These are phyloP conservation scores for Euryodendron excelsum DNA, from an alignment of 148 eudicot genomes.

Conservation along the genomic window DNA sequence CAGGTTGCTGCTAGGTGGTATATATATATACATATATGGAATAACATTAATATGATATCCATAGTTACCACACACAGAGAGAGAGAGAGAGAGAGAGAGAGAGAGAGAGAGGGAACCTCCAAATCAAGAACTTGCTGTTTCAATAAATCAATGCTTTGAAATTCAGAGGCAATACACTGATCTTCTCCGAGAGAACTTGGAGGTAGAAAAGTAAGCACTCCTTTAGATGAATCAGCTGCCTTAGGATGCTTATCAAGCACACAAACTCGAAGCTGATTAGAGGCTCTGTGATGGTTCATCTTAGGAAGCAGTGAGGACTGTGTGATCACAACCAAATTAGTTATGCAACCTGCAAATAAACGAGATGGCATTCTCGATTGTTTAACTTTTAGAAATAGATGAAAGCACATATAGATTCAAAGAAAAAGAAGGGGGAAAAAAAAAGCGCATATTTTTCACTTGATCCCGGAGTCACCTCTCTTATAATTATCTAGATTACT, in stretches of 20 bases:
- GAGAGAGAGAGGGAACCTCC: constrained; percentile 14
- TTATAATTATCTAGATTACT: too few relatives aligned
- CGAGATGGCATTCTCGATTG: not conserved
- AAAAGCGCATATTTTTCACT: too few relatives aligned
- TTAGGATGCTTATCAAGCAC: constrained; percentile 17
- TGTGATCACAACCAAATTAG: constrained; percentile 27
- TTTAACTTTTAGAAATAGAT: not conserved
- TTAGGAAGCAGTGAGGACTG: constrained; percentile 11
- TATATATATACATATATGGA: too few relatives aligned
- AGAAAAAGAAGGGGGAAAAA: not conserved
- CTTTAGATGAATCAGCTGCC: not conserved
- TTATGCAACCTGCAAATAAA: constrained; percentile 16
- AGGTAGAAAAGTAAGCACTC: constrained; percentile 1
- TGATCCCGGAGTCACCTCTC: not conserved
- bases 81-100: not conserved
- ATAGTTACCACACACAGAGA: not conserved
- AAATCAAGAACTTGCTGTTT: constrained; percentile 22
- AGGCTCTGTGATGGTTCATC: constrained; percentile 14
- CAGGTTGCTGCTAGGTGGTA: not conserved
- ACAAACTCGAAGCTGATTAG: constrained; percentile 4
- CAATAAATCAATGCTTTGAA: constrained; percentile 14
- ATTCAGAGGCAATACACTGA: not conserved
- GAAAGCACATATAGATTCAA: not conserved
- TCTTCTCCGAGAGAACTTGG: not conserved
- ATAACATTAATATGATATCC: not conserved